phyloP scores from a whole-genome alignment of 305 asterid genomes.

The Solanum hybrid region DNA sequence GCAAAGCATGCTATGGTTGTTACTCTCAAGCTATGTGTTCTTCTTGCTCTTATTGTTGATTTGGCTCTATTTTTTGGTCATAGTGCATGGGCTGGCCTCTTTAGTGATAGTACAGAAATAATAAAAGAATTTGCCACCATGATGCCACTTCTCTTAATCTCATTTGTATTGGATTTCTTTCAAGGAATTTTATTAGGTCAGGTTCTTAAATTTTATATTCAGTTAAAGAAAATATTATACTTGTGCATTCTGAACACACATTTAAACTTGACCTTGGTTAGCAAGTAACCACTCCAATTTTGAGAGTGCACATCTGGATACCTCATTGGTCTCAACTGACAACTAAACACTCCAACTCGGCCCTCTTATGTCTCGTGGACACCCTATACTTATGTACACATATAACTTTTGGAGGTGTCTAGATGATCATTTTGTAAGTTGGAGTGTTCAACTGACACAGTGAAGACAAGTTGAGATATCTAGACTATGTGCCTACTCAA shows the following conservation, averaged over 20 bases:
- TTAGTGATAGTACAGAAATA: slow-evolving; percentile 41
- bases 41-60: slow-evolving; percentile 27
- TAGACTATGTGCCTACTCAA: not conserved
- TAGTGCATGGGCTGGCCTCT: slow-evolving; percentile 47
- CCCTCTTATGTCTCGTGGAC: not conserved
- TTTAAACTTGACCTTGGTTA: not conserved
- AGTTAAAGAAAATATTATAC: not conserved
- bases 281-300: not conserved
- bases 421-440: not conserved
- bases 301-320: not conserved
- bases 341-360: not conserved
- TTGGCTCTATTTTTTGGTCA: slow-evolving; percentile 35
- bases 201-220: not conserved
- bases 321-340: not conserved
- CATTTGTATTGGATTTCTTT: slow-evolving; percentile 45
- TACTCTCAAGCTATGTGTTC: slow-evolving; percentile 38
- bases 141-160: slow-evolving; percentile 42
- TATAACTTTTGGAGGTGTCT: not conserved
- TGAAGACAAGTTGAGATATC: not conserved
- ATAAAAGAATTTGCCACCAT: slow-evolving; percentile 38
- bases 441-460: not conserved
- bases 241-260: not conserved
- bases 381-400: not conserved
- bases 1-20: slow-evolving; percentile 60
- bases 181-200: slow-evolving; percentile 52